These are phyloP conservation scores for Ichthyophthirius multifiliis DNA, from an alignment of 169 alveolate species.

Conservation along the genomic window DNA sequence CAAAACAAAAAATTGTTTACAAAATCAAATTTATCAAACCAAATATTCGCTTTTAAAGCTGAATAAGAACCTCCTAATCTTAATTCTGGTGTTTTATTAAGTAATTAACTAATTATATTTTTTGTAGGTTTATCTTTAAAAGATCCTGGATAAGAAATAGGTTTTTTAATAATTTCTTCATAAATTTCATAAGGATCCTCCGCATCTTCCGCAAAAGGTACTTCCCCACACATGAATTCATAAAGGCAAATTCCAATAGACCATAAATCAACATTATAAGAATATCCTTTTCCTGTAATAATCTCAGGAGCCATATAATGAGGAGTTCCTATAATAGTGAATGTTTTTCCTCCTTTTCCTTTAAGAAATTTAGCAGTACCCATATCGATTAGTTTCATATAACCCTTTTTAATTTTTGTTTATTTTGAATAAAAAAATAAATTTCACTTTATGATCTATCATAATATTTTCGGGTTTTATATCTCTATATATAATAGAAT, in stretches of 20 bases:
- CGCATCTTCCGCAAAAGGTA: conserved; percentile 97
- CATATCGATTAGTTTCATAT: conserved; percentile 93
- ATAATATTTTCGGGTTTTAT: conserved; percentile 74
- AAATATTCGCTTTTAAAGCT: conserved; percentile 22
- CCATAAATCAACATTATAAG: conserved; percentile 48
- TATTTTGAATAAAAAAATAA: conserved; percentile 18
- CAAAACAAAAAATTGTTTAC: no score
- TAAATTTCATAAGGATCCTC: conserved; percentile 94
- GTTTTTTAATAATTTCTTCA: conserved; percentile 91
- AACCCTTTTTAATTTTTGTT: conserved; percentile 96
- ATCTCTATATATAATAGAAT: conserved; percentile 59
- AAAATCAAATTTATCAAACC: no score
- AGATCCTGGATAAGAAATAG: conserved; percentile 79
- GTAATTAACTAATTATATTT: conserved; percentile 28
- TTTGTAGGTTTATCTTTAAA: conserved; percentile 31
- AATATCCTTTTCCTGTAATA: conserved; percentile 46
- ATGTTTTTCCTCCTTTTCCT: conserved; percentile 72
- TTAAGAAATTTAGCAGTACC: conserved; percentile 94
- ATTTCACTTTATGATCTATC: conserved; percentile 49
- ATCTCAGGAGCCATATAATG: conserved; percentile 85
- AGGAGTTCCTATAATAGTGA: conserved; percentile 79
- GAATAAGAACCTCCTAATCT: conserved; percentile 40
- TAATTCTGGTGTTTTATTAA: conserved; percentile 42
- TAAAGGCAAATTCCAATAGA: conserved; percentile 38
- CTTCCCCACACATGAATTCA: conserved; percentile 94